A percentile compares a stretch with the other conserved stretches of the same genome.
phyloP scores from a whole-genome alignment of 2,329 filamentous ascomycete species.

The Stromatinia cepivora region DNA sequence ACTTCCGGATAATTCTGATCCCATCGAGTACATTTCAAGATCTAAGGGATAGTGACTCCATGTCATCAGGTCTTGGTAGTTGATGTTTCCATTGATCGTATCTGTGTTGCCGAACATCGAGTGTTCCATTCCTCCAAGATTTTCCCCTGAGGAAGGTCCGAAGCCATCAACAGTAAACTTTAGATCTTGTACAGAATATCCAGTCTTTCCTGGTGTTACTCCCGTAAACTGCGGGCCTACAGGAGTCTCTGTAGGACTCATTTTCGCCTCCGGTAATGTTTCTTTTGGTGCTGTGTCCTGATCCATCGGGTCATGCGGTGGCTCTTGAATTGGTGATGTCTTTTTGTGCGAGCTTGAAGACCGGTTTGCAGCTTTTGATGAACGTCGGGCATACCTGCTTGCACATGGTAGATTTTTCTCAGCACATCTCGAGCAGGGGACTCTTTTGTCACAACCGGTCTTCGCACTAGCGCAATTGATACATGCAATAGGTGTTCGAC shows the following conservation, averaged over 20 bases:
- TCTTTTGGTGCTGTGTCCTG: constrained; percentile 17
- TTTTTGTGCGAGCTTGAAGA: constrained; percentile 21
- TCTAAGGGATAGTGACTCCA: constrained; percentile 50
- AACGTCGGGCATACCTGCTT: constrained; percentile 52
- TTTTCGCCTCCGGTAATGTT: not conserved
- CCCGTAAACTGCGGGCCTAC: constrained; percentile 13
- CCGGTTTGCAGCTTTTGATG: constrained; percentile 45
- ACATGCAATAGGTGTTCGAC: constrained; percentile 51
- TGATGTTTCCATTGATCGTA: constrained; percentile 38
- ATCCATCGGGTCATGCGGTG: constrained; percentile 22
- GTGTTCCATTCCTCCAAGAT: constrained; percentile 12
- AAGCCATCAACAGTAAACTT: constrained; percentile 14
- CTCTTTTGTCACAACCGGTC: constrained; percentile 52
- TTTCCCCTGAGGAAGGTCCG: constrained; percentile 16
- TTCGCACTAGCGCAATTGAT: constrained; percentile 53
- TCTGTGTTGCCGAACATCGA: constrained; percentile 22
- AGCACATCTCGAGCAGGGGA: constrained; percentile 51
- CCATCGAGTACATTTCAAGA: constrained; percentile 42
- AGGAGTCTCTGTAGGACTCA: not conserved
- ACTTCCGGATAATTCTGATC: constrained; percentile 14
- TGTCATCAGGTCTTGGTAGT: constrained; percentile 48
- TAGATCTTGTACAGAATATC: constrained; percentile 15
- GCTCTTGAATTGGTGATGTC: constrained; percentile 17
- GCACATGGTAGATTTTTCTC: constrained; percentile 52
- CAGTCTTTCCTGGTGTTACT: constrained; percentile 9